A percentile compares a stretch with the other conserved stretches of the same genome.
Conservation (phyloP, 305 asterid genomes). For the Lippia alba region DNA sequence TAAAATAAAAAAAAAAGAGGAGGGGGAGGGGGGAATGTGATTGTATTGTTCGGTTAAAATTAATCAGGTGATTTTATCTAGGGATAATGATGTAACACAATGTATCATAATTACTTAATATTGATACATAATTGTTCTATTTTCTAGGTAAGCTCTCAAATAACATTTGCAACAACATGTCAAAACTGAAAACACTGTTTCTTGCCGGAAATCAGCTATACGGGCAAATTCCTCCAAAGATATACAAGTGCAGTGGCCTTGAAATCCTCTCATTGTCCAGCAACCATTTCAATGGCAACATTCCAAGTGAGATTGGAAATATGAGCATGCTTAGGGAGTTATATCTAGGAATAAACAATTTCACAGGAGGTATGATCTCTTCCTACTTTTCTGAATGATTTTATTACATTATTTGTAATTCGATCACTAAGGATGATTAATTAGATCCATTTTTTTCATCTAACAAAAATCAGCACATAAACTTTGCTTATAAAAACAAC, state of each 20-base stretch:
- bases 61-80: no score
- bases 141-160: conserved; percentile 30
- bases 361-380: conserved; percentile 3
- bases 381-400: background rate
- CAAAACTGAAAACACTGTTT: conserved; percentile 10
- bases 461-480: no score
- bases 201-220: conserved; percentile 14
- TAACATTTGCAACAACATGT: conserved; percentile 19
- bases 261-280: background rate
- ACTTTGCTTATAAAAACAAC: no score
- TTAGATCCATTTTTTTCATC: no score
- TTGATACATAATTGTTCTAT: background rate
- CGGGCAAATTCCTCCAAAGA: conserved; percentile 31
- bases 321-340: conserved; percentile 20
- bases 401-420: no score
- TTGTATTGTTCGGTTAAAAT: no score
- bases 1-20: no score
- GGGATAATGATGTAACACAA: no score
- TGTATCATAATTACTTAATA: no score
- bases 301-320: conserved; percentile 29
- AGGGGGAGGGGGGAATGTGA: no score
- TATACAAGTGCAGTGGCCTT: conserved; percentile 31
- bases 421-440: no score
- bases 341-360: conserved; percentile 14
- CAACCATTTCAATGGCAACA: conserved; percentile 31